Percentiles rank a stretch among this genome's conserved stretches.
These are phyloP conservation scores for Aspergillus floridensis DNA, from an alignment of 2,329 filamentous ascomycete species.

Conservation along the genomic window DNA sequence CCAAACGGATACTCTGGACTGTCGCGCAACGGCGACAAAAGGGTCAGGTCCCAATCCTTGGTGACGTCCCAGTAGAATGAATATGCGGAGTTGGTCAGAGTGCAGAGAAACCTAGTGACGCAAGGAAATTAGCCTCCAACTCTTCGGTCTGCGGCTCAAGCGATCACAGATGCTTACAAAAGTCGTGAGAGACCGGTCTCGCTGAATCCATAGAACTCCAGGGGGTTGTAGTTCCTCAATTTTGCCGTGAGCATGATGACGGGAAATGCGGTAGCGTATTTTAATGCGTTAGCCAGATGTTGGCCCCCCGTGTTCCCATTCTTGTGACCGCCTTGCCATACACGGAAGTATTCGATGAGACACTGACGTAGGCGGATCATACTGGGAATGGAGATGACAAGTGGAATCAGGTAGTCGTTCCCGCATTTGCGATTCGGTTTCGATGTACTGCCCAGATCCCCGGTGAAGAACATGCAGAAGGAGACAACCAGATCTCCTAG, in stretches of 20 bases:
- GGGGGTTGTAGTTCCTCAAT: slow-evolving; percentile 61
- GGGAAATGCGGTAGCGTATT: slow-evolving; percentile 92
- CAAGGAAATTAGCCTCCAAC: background rate
- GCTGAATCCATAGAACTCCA: slow-evolving; percentile 50
- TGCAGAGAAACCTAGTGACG: slow-evolving; percentile 63
- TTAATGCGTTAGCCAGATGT: slow-evolving; percentile 88
- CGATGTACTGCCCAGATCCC: slow-evolving; percentile 69
- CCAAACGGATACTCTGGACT: slow-evolving; percentile 70
- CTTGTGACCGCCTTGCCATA: slow-evolving; percentile 53
- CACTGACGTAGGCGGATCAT: slow-evolving; percentile 89
- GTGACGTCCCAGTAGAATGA: slow-evolving; percentile 98
- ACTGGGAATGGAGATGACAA: slow-evolving; percentile 80
- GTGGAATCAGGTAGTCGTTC: slow-evolving; percentile 72
- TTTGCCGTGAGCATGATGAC: slow-evolving; percentile 79
- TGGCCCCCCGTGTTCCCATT: slow-evolving; percentile 71
- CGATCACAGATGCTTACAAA: slow-evolving; percentile 43
- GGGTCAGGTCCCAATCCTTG: slow-evolving; percentile 92
- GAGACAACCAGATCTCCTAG: slow-evolving; percentile 85
- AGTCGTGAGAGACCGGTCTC: slow-evolving; percentile 56
- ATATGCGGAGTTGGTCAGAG: slow-evolving; percentile 81
- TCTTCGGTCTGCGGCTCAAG: no score
- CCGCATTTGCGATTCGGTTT: slow-evolving; percentile 80
- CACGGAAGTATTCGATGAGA: slow-evolving; percentile 78
- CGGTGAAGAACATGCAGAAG: slow-evolving; percentile 83
- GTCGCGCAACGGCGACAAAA: slow-evolving; percentile 65